phyloP scores from a whole-genome alignment of 306 rosid species.

The Morella rubra region DNA sequence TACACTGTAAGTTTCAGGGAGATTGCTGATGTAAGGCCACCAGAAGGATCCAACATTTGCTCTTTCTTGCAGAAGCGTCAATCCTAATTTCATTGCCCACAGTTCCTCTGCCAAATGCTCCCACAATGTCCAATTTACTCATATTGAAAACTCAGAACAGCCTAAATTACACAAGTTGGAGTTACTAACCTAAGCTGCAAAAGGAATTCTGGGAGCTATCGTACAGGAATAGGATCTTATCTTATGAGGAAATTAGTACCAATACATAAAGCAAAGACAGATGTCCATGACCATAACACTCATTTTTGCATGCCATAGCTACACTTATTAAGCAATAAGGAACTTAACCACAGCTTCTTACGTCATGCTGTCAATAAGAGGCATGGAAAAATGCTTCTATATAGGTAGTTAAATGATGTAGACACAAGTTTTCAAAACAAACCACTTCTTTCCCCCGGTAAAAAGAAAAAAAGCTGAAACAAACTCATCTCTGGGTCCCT shows the following conservation, averaged over 20 bases:
- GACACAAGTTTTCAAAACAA: background rate
- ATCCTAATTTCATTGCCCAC: conserved; percentile 95
- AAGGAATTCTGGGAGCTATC: conserved; percentile 16
- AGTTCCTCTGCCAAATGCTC: conserved; percentile 98
- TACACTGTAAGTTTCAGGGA: conserved; percentile 64
- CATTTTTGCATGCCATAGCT: background rate
- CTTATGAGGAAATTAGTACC: background rate
- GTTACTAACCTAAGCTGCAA: conserved; percentile 41
- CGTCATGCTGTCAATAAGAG: background rate
- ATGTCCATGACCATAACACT: background rate
- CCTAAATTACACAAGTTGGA: conserved; percentile 46
- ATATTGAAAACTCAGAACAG: conserved; percentile 66
- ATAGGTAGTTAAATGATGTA: background rate
- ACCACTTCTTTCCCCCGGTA: background rate
- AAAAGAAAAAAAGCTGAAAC: background rate
- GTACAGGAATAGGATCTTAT: background rate
- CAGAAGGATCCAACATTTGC: conserved; percentile 91
- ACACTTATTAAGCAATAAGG: background rate
- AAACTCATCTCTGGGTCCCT: background rate
- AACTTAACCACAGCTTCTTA: conserved; percentile 8
- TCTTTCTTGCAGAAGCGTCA: conserved; percentile 93
- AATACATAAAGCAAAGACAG: background rate
- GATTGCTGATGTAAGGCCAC: conserved; percentile 95
- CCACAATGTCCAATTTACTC: conserved; percentile 81
- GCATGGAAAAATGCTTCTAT: no score